A percentile compares a stretch with the other conserved stretches of the same genome.
These are phyloP conservation scores for Ophiostoma novo-ulmi DNA, from an alignment of 2,329 filamentous ascomycete genomes.

Conservation along the genomic window DNA sequence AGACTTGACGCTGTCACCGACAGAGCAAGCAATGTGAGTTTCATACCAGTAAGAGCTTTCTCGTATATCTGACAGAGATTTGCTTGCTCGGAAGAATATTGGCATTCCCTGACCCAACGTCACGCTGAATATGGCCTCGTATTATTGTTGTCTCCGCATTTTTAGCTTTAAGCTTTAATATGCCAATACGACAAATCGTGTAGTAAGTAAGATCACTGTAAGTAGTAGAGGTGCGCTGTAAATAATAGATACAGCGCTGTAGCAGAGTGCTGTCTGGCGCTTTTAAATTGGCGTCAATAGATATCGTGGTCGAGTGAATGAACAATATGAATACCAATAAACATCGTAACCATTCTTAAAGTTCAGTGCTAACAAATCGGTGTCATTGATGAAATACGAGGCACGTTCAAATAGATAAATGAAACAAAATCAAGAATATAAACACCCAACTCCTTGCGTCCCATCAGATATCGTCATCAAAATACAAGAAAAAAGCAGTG, in stretches of 20 bases:
- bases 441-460: background rate
- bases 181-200: background rate
- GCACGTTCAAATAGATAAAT: background rate
- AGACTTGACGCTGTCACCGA: background rate
- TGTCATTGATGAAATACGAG: background rate
- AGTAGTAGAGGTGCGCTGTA: background rate
- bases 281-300: background rate
- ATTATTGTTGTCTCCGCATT: background rate
- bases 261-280: background rate
- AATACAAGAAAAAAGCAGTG: background rate
- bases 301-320: background rate
- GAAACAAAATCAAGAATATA: background rate
- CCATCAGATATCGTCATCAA: background rate
- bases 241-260: background rate
- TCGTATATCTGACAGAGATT: background rate
- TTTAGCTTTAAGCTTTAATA: constrained; percentile 13
- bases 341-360: background rate
- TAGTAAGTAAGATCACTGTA: background rate
- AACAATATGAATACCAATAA: background rate
- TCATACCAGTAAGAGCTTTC: too few relatives aligned
- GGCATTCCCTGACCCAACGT: background rate
- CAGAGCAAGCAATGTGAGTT: too few relatives aligned
- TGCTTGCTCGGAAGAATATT: background rate
- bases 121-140: background rate
- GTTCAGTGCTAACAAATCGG: background rate